Evolutionary conservation across 2,329 filamentous ascomycete genomes (phyloP).

Genomic region (Orbilia javanica): DNA sequence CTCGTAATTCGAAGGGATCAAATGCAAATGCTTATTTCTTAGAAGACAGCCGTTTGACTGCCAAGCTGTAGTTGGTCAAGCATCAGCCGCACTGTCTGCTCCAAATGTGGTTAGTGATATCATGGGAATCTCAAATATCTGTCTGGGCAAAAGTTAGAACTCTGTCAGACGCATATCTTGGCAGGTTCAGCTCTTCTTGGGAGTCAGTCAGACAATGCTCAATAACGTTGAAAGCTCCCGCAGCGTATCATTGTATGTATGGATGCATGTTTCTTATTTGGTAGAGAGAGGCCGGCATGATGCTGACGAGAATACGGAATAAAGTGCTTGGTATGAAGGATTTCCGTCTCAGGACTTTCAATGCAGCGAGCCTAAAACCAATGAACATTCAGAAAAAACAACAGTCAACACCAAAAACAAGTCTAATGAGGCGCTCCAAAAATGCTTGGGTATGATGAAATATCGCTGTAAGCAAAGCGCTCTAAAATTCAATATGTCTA

Average conservation of each 20-base stretch:
- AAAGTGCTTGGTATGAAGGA: conserved; percentile 14
- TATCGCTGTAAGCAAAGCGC: background rate
- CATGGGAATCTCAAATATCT: conserved; percentile 55
- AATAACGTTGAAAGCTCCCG: conserved; percentile 55
- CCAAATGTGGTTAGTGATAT: conserved; percentile 53
- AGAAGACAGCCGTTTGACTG: conserved; percentile 45
- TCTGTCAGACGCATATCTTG: conserved; percentile 53
- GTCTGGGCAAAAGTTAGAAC: conserved; percentile 18
- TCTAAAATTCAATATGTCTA: conserved; percentile 28
- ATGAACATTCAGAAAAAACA: conserved; percentile 14
- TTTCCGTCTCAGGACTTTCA: background rate
- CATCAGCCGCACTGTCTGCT: conserved; percentile 57
- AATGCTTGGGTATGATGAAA: conserved; percentile 14
- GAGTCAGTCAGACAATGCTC: conserved; percentile 43
- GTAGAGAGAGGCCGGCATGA: conserved; percentile 10
- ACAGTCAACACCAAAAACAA: conserved; percentile 22
- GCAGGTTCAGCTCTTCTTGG: conserved; percentile 57
- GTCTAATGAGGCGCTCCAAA: background rate
- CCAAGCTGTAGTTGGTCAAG: conserved; percentile 36
- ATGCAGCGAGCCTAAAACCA: conserved; percentile 1
- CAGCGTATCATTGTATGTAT: too few species aligned
- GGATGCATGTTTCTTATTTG: conserved; percentile 22
- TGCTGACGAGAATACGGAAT: conserved; percentile 35
- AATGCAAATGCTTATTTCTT: conserved; percentile 29
- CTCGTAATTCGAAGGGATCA: conserved; percentile 40